Percentiles rank a stretch among this genome's conserved stretches.
Conservation (phyloP, 139 green algal genomes). For the Chlorella sp. region DNA sequence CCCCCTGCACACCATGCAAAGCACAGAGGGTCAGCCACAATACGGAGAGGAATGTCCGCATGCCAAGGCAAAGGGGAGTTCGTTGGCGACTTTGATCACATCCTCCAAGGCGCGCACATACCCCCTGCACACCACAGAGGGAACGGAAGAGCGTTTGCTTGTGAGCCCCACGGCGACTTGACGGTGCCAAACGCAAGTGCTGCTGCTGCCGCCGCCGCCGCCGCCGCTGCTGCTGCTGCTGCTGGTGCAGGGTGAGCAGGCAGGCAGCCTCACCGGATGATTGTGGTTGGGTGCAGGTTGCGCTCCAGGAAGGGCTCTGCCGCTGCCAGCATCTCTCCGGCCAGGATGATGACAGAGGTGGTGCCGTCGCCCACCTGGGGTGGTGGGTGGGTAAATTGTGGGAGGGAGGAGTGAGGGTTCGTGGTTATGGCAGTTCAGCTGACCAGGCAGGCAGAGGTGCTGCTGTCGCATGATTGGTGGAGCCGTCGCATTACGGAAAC, state of each 20-base stretch:
- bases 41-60: neutral
- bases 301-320: conserved; percentile 95
- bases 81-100: conserved; percentile 85
- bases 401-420: neutral
- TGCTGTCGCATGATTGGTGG: too few relatives aligned
- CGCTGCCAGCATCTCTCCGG: conserved; percentile 94
- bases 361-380: conserved; percentile 95
- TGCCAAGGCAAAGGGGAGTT: conserved; percentile 88
- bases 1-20: neutral
- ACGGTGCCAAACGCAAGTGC: too few relatives aligned
- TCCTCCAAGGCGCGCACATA: conserved; percentile 87
- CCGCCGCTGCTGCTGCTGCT: neutral
- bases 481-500: too few relatives aligned
- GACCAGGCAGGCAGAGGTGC: too few relatives aligned
- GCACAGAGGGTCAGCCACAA: neutral
- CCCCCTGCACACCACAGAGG: neutral
- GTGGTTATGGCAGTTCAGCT: too few relatives aligned
- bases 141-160: neutral
- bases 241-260: neutral
- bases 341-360: conserved; percentile 99
- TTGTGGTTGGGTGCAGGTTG: conserved; percentile 97
- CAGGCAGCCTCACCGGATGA: conserved; percentile 65
- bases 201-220: too few relatives aligned
- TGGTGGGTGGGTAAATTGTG: neutral
- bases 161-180: too few relatives aligned